phyloP scores from a whole-genome alignment of 2,329 filamentous ascomycete species.

The Colletotrichum euphorbiae region DNA sequence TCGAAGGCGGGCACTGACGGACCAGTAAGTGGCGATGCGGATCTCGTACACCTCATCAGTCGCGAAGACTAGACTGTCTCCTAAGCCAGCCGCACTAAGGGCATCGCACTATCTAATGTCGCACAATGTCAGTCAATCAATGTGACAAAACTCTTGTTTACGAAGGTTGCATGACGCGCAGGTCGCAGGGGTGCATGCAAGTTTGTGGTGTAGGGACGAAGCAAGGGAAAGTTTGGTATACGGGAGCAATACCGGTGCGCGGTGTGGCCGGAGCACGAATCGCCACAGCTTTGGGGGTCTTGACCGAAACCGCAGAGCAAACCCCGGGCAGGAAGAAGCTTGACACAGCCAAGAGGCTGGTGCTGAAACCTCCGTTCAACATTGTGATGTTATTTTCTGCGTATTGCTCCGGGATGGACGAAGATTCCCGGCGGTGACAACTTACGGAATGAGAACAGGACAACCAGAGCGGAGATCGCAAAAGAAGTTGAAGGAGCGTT shows the following conservation, averaged over 20 bases:
- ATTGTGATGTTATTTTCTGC: neutral
- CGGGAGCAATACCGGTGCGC: conserved; percentile 19
- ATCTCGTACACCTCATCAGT: conserved; percentile 26
- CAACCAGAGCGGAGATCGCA: too few species aligned
- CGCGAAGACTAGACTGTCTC: conserved; percentile 18
- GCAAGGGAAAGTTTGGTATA: conserved; percentile 1
- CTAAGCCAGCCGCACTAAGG: conserved; percentile 24
- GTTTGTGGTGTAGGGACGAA: neutral
- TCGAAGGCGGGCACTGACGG: conserved; percentile 38
- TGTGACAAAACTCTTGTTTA: neutral
- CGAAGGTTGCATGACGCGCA: neutral
- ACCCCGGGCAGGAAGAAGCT: neutral
- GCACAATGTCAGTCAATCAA: neutral
- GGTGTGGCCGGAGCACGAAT: conserved; percentile 1
- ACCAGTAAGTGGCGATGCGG: conserved; percentile 40
- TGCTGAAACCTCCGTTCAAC: neutral
- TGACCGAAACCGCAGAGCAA: neutral
- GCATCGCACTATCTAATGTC: conserved; percentile 32
- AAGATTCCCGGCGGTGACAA: too few species aligned
- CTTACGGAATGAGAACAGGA: too few species aligned
- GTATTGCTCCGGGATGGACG: too few species aligned
- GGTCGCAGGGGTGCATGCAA: neutral
- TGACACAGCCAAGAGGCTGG: neutral
- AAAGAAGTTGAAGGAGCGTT: too few species aligned
- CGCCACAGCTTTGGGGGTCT: neutral